A percentile compares a stretch with the other conserved stretches of the same genome.
Conservation (phyloP, 257 asterid species). For the Solanum tarapatanum region DNA sequence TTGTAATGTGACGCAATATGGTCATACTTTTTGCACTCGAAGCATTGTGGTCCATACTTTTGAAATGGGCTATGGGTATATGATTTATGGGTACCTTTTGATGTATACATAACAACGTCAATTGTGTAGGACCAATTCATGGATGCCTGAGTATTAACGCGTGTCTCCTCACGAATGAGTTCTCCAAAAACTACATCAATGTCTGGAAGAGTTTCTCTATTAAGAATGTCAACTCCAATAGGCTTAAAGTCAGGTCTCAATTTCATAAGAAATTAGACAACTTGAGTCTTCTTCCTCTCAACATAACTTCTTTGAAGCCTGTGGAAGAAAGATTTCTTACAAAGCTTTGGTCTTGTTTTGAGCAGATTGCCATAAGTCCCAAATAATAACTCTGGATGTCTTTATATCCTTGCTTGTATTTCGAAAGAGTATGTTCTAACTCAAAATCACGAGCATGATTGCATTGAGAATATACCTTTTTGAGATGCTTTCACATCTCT, state of each 20-base stretch:
- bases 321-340: neutral
- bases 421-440: neutral
- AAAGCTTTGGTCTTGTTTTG: neutral
- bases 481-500: too few species aligned
- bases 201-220: neutral
- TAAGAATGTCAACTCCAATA: neutral
- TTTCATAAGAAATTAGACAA: neutral
- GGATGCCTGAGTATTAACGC: neutral
- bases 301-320: neutral
- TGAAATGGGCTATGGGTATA: neutral
- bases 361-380: neutral
- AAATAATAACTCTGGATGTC: neutral
- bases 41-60: neutral
- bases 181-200: neutral
- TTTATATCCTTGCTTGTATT: too few species aligned
- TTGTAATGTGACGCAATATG: neutral
- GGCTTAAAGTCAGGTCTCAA: neutral
- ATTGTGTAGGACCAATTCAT: neutral
- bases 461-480: too few species aligned
- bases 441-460: neutral
- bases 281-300: neutral
- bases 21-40: neutral
- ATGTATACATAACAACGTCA: too few species aligned
- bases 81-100: neutral
- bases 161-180: neutral